phyloP scores from a whole-genome alignment of 495 filamentous ascomycete species.

The Cairneyella variabilis region DNA sequence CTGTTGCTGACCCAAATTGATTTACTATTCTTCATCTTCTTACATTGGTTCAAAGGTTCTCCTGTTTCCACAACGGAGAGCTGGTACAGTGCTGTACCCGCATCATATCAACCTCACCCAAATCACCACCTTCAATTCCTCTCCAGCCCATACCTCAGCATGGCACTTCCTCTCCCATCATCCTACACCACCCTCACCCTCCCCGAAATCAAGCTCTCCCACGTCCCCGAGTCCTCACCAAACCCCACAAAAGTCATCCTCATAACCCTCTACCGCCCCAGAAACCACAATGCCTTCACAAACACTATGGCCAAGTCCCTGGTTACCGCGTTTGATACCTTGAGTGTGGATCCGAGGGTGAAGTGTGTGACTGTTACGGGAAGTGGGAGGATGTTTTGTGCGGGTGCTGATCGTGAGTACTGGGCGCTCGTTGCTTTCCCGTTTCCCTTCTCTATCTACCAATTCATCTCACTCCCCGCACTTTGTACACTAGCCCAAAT shows the following conservation, averaged over 20 bases:
- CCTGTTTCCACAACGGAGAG: too few species aligned
- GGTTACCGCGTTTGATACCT: conserved; percentile 47
- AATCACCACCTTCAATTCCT: too few species aligned
- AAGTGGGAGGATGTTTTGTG: conserved; percentile 54
- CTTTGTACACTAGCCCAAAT: too few species aligned
- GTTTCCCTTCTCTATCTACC: too few species aligned
- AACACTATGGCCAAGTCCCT: conserved; percentile 50
- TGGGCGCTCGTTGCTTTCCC: too few species aligned
- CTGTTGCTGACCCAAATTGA: too few species aligned
- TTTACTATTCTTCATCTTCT: too few species aligned
- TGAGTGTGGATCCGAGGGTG: conserved; percentile 54
- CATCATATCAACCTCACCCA: too few species aligned
- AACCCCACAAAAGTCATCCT: conserved; percentile 52
- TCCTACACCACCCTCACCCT: conserved; percentile 19
- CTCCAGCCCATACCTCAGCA: too few species aligned
- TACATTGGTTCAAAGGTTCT: too few species aligned
- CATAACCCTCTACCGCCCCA: conserved; percentile 52
- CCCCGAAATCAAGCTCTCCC: conserved; percentile 46
- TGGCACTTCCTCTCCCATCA: conserved; percentile 37
- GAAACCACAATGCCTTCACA: conserved; percentile 63
- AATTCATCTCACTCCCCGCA: too few species aligned
- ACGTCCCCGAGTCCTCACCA: conserved; percentile 44
- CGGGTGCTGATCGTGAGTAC: conserved; percentile 60
- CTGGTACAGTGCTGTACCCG: too few species aligned
- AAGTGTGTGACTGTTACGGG: conserved; percentile 57